Percentiles rank a stretch among this genome's conserved stretches.
Evolutionary conservation across 371 early-diverging fungal species (phyloP).

Genomic region (Dichotomocladium elegans): DNA sequence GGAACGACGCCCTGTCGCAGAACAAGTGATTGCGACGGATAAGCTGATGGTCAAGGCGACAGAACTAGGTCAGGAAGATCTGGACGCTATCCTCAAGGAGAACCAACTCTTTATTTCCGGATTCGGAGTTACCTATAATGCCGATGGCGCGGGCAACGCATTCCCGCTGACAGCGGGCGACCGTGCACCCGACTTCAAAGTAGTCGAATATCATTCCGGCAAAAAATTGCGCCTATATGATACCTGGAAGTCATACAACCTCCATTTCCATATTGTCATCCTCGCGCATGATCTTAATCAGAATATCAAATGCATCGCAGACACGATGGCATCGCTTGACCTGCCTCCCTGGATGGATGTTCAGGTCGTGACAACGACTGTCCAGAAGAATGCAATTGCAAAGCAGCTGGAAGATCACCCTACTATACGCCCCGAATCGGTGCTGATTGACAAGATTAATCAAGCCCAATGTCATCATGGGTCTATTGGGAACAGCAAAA

Average conservation of each 20-base stretch:
- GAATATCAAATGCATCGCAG: slow-evolving; percentile 2
- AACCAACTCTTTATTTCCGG: slow-evolving; percentile 30
- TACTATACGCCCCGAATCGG: not conserved
- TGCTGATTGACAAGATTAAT: slow-evolving; percentile 38
- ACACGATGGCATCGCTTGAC: not conserved
- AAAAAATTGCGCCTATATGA: slow-evolving; percentile 33
- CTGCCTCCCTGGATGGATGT: not conserved
- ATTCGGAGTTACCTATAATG: slow-evolving; percentile 25
- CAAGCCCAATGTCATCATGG: slow-evolving; percentile 38
- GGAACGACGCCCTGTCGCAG: slow-evolving; percentile 33
- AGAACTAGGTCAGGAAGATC: slow-evolving; percentile 18
- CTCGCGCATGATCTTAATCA: slow-evolving; percentile 2
- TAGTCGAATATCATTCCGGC: slow-evolving; percentile 18
- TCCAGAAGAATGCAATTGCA: slow-evolving; percentile 6
- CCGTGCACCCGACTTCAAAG: slow-evolving; percentile 38
- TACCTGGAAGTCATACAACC: not conserved
- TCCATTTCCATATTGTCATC: not conserved
- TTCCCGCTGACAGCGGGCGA: slow-evolving; percentile 19
- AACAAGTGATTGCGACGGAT: slow-evolving; percentile 28
- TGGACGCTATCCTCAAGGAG: slow-evolving; percentile 15
- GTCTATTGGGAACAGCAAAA: slow-evolving; percentile 2
- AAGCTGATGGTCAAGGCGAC: slow-evolving; percentile 26
- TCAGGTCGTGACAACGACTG: slow-evolving; percentile 5
- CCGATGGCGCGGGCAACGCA: not conserved
- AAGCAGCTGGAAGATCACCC: not conserved